phyloP scores from a whole-genome alignment of 2,329 filamentous ascomycete genomes.

The Hymenotorrendiella dingleyae region DNA sequence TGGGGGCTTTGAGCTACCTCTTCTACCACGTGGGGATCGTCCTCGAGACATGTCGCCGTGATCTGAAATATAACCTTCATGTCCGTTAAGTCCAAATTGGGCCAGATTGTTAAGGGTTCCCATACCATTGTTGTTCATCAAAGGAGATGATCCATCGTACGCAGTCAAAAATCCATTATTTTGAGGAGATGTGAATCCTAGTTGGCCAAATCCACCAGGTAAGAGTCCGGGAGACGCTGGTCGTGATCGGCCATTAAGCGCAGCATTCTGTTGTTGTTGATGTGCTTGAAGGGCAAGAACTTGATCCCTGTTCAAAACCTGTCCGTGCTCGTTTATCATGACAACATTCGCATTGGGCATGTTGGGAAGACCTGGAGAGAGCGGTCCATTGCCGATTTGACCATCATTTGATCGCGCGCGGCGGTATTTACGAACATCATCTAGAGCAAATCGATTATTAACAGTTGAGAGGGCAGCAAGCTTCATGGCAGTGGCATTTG shows the following conservation, averaged over 20 bases:
- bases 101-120: constrained; percentile 60
- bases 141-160: constrained; percentile 69
- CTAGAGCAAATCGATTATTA: constrained; percentile 94
- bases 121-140: constrained; percentile 67
- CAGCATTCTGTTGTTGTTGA: constrained; percentile 37
- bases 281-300: constrained; percentile 74
- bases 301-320: constrained; percentile 79
- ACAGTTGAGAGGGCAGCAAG: constrained; percentile 93
- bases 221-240: constrained; percentile 85
- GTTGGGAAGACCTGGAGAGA: constrained; percentile 62
- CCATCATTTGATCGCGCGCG: constrained; percentile 85
- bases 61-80: constrained; percentile 87
- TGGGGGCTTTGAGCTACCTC: constrained; percentile 93
- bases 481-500: constrained; percentile 98
- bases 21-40: constrained; percentile 82
- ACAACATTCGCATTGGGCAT: constrained; percentile 73
- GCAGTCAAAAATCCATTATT: constrained; percentile 92
- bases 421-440: constrained; percentile 95
- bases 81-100: constrained; percentile 62
- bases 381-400: constrained; percentile 48
- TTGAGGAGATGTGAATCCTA: constrained; percentile 80
- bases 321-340: constrained; percentile 92
- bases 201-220: constrained; percentile 63
- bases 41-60: constrained; percentile 88
- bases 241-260: constrained; percentile 68